Evolutionary conservation across 1,139 yeast genomes (phyloP).

Genomic region (Yamadazyma dushanensis): DNA sequence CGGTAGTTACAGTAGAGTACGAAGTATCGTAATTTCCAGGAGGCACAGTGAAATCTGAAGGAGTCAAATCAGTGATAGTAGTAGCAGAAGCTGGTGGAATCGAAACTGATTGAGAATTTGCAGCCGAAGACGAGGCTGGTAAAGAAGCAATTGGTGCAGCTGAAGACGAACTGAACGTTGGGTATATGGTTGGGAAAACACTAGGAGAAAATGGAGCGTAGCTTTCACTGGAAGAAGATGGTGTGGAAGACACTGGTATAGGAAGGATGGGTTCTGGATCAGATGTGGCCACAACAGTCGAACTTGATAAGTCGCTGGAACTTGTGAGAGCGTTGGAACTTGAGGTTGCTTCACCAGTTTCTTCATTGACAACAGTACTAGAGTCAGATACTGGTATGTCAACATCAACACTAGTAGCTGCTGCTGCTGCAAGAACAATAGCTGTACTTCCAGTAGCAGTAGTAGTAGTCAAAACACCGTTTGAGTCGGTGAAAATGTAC

Average conservation of each 20-base stretch:
- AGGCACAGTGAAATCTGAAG: constrained; percentile 16
- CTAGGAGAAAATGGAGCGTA: too few species aligned
- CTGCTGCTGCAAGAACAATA: constrained; percentile 7
- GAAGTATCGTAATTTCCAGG: constrained; percentile 28
- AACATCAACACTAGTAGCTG: constrained; percentile 5
- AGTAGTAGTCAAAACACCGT: constrained; percentile 35
- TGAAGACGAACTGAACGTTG: too few species aligned
- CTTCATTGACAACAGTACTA: constrained; percentile 6
- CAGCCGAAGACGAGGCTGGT: constrained; percentile 10
- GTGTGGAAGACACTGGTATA: too few species aligned
- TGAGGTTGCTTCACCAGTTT: too few species aligned
- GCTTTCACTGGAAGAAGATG: too few species aligned
- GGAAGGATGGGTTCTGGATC: too few species aligned
- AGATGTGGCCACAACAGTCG: too few species aligned
- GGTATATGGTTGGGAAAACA: too few species aligned
- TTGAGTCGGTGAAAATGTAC: constrained; percentile 33
- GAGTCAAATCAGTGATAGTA: constrained; percentile 4
- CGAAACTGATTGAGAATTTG: constrained; percentile 1
- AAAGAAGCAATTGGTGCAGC: too few species aligned
- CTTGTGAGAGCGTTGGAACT: too few species aligned
- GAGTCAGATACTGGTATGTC: constrained; percentile 7
- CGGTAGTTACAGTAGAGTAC: constrained; percentile 24
- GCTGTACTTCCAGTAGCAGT: constrained; percentile 28
- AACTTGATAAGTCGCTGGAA: too few species aligned
- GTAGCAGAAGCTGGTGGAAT: constrained; percentile 5